A percentile compares a stretch with the other conserved stretches of the same genome.
phyloP scores from a whole-genome alignment of 352 stramenopile genomes.

The Globisporangium cystogenes region DNA sequence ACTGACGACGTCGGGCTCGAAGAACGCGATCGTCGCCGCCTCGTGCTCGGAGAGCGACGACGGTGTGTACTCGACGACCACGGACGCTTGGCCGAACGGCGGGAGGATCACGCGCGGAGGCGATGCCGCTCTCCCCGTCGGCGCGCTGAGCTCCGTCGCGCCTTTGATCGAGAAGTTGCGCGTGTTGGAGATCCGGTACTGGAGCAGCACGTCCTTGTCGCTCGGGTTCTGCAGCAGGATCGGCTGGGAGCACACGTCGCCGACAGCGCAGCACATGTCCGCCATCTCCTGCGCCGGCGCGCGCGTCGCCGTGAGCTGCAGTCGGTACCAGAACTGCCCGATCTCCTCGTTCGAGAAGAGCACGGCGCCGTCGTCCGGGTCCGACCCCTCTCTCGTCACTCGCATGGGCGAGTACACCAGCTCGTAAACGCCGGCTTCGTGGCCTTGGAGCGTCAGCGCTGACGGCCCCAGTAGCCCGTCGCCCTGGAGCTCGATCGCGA shows the following conservation, averaged over 20 bases:
- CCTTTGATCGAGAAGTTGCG: conserved; percentile 89
- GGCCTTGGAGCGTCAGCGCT: conserved; percentile 64
- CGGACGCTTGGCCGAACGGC: conserved; percentile 61
- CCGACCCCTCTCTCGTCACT: conserved; percentile 20
- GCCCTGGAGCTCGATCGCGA: conserved; percentile 82
- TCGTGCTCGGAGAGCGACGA: conserved; percentile 86
- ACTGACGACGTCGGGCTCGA: conserved; percentile 68
- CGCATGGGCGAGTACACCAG: conserved; percentile 89
- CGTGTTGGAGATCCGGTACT: conserved; percentile 65
- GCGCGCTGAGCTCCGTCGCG: not conserved
- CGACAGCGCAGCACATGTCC: conserved; percentile 82
- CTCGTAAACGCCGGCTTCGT: conserved; percentile 81
- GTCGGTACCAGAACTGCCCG: conserved; percentile 93
- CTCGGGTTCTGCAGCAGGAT: conserved; percentile 91
- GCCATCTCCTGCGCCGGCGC: conserved; percentile 44
- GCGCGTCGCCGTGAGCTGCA: conserved; percentile 68
- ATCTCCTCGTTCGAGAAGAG: conserved; percentile 88
- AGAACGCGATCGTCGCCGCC: conserved; percentile 59
- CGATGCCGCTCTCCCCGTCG: not conserved
- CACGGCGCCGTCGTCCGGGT: conserved; percentile 63
- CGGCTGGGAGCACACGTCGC: conserved; percentile 61
- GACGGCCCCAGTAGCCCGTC: conserved; percentile 79
- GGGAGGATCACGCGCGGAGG: conserved; percentile 31
- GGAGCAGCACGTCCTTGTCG: conserved; percentile 64
- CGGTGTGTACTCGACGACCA: conserved; percentile 87